Evolutionary conservation across 805 yeast genomes (phyloP), one percentile per base, ranked within the genome.

Genomic region (Pichia paraexigua): DNA sequence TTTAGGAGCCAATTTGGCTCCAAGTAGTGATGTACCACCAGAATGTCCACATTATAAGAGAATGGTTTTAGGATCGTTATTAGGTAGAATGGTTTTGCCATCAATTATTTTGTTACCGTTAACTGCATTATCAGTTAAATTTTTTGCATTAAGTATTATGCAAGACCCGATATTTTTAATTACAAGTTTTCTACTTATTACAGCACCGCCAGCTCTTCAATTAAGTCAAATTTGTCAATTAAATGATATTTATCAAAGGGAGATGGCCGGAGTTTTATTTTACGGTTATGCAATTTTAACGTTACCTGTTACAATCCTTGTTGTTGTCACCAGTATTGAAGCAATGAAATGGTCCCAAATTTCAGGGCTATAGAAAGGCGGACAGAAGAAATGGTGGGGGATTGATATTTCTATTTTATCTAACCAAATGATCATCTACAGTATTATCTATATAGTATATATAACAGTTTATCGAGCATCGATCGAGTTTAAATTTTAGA

Each of bases 121-220:
- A 41, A 82, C 86, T 56, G 79, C 88, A 2, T 48, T 78, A 2
- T 71, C 78, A 51, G 91, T 83, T 45, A 84, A 82, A 65, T 80
- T 75, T 60, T 69, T 85, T 55, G 77, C 77, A 32, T 74, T 82
- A 20, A 81, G 89, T 48, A 84, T 86, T 37, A 70, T 86, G 64
- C 89, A 83, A 63, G 95, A 86, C 64, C 95, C 95, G 39, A 86
- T 86, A 42, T 86, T 86, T 60, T 70, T 86, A 60, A 80, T 86
- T 54, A 91, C 87, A 43, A 81, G 88, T 12, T 86, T 86, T 61
- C 74, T 86, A 30, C 74, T 86, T 55, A 85, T 91, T 1, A 79
- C 85, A 3, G 79, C 90, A 1, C 94, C 95, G 3, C 94, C 95
- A 2, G 94, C 92, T 5, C 85, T 86, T 57, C 95, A 86, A 66